These are phyloP conservation scores for Castanea crenata DNA, from an alignment of 306 rosid genomes.

Conservation along the genomic window DNA sequence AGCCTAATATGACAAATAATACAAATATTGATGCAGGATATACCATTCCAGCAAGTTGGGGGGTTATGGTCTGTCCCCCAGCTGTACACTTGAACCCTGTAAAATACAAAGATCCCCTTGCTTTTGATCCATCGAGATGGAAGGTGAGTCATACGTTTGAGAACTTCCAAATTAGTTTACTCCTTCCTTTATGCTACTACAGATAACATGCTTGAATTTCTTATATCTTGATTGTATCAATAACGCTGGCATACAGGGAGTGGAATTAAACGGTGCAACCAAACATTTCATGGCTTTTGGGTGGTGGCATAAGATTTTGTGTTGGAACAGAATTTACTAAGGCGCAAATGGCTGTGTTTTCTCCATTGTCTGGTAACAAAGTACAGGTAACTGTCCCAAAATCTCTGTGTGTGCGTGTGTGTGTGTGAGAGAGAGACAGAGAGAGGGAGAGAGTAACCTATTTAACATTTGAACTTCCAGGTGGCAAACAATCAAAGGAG, in stretches of 20 bases:
- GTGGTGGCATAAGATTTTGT: slow-evolving; percentile 98
- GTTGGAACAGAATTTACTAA: slow-evolving; percentile 93
- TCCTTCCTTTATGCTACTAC: background rate
- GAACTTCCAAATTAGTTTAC: background rate
- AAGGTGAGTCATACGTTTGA: slow-evolving; percentile 42
- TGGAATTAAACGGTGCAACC: slow-evolving; percentile 56
- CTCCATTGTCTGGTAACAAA: slow-evolving; percentile 84
- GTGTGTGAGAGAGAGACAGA: background rate
- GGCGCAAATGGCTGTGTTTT: slow-evolving; percentile 94
- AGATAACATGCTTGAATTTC: slow-evolving; percentile 4
- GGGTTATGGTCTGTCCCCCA: slow-evolving; percentile 95
- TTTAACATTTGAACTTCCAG: slow-evolving; percentile 34
- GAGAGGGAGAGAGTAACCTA: slow-evolving; percentile 11
- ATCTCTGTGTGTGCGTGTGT: background rate
- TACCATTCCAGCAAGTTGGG: slow-evolving; percentile 95
- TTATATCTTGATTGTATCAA: slow-evolving; percentile 10
- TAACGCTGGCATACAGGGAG: slow-evolving; percentile 44
- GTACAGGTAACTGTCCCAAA: slow-evolving; percentile 52
- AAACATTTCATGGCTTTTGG: slow-evolving; percentile 98
- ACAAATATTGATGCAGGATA: slow-evolving; percentile 47
- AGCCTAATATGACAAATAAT: slow-evolving; percentile 20
- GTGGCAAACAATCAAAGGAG: slow-evolving; percentile 67
- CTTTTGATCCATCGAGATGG: slow-evolving; percentile 92
- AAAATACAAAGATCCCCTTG: slow-evolving; percentile 72
- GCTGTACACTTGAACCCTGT: slow-evolving; percentile 88